A percentile compares a stretch with the other conserved stretches of the same genome.
phyloP scores from a whole-genome alignment of 441 rosid species.

The Pelargonium citronellum region DNA sequence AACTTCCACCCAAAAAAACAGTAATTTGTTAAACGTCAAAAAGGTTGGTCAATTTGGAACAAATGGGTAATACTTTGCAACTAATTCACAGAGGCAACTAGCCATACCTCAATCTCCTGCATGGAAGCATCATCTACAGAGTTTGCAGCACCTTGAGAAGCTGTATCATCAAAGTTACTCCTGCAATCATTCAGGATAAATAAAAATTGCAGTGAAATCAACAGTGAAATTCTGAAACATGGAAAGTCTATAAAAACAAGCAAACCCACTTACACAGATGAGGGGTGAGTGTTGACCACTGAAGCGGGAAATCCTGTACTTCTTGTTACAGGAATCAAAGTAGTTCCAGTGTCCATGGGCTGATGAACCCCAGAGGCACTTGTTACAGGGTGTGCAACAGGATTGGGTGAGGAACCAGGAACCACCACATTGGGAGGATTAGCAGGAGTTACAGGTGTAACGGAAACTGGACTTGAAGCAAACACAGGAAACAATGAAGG shows the following conservation, averaged over 20 bases:
- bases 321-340: conserved; percentile 31
- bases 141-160: conserved; percentile 37
- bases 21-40: background rate
- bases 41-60: background rate
- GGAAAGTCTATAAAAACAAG: background rate
- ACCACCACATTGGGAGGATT: conserved; percentile 39
- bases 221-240: conserved; percentile 8
- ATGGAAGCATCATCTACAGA: conserved; percentile 42
- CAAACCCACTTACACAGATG: conserved; percentile 20
- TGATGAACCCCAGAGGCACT: conserved; percentile 40
- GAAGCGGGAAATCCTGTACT: conserved; percentile 26
- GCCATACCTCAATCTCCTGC: conserved; percentile 56
- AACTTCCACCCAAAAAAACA: background rate
- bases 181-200: conserved; percentile 32
- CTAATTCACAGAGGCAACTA: background rate
- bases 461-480: conserved; percentile 57
- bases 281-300: conserved; percentile 29
- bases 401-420: conserved; percentile 37
- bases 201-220: conserved; percentile 14
- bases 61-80: background rate
- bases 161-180: conserved; percentile 33
- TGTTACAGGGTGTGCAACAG: conserved; percentile 37
- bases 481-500: conserved; percentile 33
- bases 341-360: conserved; percentile 19
- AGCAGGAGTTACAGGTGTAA: conserved; percentile 42